Evolutionary conservation across 192 early-diverging fungal species (phyloP).

Genomic region (Podila horticola): DNA sequence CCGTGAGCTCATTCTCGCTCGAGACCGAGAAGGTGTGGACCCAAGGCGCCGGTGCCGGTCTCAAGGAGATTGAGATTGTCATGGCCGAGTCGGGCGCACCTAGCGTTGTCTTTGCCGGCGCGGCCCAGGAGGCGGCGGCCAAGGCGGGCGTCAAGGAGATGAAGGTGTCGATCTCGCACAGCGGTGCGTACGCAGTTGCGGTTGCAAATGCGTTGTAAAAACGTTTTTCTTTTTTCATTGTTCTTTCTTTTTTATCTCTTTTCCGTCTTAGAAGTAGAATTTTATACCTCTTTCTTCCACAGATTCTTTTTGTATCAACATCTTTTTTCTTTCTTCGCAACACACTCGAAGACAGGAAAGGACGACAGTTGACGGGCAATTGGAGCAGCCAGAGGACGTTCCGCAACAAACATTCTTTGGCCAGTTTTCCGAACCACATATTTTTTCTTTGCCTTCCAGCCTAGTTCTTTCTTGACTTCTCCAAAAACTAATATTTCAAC

Average conservation of each 20-base stretch:
- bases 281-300: constrained; percentile 4
- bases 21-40: constrained; percentile 71
- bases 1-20: constrained; percentile 73
- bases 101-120: constrained; percentile 82
- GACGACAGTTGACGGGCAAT: too few relatives aligned
- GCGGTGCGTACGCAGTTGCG: constrained; percentile 89
- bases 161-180: constrained; percentile 94
- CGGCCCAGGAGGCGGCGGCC: constrained; percentile 75
- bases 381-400: too few relatives aligned
- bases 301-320: constrained; percentile 8
- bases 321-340: background rate
- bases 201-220: constrained; percentile 77
- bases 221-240: constrained; percentile 31
- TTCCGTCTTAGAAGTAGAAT: constrained; percentile 2
- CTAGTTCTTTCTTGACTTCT: too few relatives aligned
- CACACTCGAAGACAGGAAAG: too few relatives aligned
- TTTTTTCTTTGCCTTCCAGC: too few relatives aligned
- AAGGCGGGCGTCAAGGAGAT: constrained; percentile 78
- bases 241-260: constrained; percentile 12
- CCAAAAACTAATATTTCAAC: too few relatives aligned
- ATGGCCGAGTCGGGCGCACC: constrained; percentile 79
- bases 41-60: constrained; percentile 84
- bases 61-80: constrained; percentile 91
- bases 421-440: too few relatives aligned
- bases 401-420: too few relatives aligned